Conservation (phyloP, 768 basidiomycete species). For the Imleria badia region DNA sequence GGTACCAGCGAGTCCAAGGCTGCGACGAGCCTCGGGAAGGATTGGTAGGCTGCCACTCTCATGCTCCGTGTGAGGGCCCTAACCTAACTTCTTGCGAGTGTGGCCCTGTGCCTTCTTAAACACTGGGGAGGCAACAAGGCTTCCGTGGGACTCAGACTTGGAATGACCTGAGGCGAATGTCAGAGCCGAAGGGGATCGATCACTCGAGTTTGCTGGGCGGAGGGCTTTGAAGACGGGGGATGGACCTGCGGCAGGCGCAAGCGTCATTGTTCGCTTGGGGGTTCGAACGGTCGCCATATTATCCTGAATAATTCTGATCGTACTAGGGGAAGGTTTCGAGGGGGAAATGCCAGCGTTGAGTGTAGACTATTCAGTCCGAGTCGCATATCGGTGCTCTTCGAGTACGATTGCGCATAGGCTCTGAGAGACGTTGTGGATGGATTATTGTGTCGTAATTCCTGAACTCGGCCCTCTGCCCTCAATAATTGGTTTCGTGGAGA, state of each 20-base stretch:
- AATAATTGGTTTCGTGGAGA: conserved; percentile 32
- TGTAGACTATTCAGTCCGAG: conserved; percentile 57
- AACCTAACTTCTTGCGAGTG: conserved; percentile 25
- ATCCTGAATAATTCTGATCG: conserved; percentile 27
- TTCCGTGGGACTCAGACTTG: conserved; percentile 26
- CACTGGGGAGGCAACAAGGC: conserved; percentile 32
- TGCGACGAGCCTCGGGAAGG: conserved; percentile 50
- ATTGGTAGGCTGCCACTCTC: conserved; percentile 37
- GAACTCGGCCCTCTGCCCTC: conserved; percentile 38
- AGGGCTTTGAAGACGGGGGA: conserved; percentile 60
- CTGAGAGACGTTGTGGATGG: conserved; percentile 49
- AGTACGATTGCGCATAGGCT: conserved; percentile 44
- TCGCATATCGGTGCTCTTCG: conserved; percentile 18
- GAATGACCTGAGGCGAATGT: conserved; percentile 40
- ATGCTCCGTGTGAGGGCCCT: conserved; percentile 14
- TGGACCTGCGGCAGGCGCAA: conserved; percentile 58
- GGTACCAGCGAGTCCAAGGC: conserved; percentile 65
- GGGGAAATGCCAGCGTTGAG: conserved; percentile 42
- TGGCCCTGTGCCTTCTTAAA: conserved; percentile 32
- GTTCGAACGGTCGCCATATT: conserved; percentile 25
- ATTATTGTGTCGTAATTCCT: conserved; percentile 34
- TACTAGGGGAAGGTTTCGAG: conserved; percentile 30
- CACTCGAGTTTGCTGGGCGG: conserved; percentile 41
- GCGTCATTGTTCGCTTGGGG: conserved; percentile 57
- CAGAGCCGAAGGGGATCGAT: conserved; percentile 31